These are phyloP conservation scores for Stagonosporopsis cucurbitacearum DNA, from an alignment of 2,329 filamentous ascomycete genomes.

Conservation along the genomic window DNA sequence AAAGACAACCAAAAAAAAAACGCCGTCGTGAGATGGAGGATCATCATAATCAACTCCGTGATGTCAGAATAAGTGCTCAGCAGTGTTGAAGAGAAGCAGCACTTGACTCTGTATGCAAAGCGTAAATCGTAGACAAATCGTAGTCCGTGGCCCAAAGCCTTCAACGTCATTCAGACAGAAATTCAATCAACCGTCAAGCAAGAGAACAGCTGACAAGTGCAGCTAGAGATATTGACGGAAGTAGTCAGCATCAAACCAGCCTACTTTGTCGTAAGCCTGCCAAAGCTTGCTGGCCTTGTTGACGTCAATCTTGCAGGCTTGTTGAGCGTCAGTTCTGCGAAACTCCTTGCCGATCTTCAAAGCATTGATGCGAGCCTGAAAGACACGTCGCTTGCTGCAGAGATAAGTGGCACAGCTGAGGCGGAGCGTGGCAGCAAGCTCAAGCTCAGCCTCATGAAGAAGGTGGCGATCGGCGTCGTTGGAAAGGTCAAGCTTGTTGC, in stretches of 20 bases:
- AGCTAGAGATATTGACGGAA: conserved; percentile 54
- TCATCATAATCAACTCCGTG: conserved; percentile 20
- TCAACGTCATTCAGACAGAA: neutral
- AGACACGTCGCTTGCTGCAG: conserved; percentile 91
- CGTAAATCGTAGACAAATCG: conserved; percentile 25
- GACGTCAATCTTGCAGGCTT: conserved; percentile 97
- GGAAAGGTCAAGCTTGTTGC: conserved; percentile 75
- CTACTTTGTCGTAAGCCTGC: conserved; percentile 85
- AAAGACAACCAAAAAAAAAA: conserved; percentile 30
- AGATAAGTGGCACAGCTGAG: conserved; percentile 89
- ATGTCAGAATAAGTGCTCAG: conserved; percentile 24
- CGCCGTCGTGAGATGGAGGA: conserved; percentile 35
- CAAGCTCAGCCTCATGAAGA: conserved; percentile 79
- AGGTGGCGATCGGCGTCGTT: conserved; percentile 67
- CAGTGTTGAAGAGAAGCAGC: conserved; percentile 26
- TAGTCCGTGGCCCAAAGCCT: neutral
- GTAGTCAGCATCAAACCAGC: conserved; percentile 72
- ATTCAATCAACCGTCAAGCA: neutral
- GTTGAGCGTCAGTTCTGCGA: conserved; percentile 92
- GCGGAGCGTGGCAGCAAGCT: conserved; percentile 77
- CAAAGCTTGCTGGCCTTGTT: conserved; percentile 96
- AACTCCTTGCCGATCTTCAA: conserved; percentile 78
- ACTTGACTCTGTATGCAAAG: conserved; percentile 35
- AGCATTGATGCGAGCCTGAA: conserved; percentile 74
- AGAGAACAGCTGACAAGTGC: neutral